Base-by-base conservation (phyloP, 1,284 basidiomycete species). In the Fomitopsis palustris region DNA sequence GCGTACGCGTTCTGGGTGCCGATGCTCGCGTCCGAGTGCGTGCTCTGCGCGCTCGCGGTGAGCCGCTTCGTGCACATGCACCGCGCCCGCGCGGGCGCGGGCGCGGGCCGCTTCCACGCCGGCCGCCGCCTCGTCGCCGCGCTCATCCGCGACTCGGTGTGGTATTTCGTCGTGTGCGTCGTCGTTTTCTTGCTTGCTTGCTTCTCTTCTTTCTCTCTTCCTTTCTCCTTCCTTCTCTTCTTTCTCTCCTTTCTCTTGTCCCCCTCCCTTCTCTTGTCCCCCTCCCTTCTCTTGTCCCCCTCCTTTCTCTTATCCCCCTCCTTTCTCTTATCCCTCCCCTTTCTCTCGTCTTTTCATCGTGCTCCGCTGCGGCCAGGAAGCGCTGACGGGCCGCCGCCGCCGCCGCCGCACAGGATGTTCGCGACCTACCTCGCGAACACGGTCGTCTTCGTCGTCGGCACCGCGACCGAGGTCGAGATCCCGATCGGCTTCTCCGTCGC, bases 1-100 rank as follows among this genome's bases (percentile, higher is more conserved):
- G 82, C 84, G 67, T 85, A 77, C 62, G 71, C 76, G 17, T 85
- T 83, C 67, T 86, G 84, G 84, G 77, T 85, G 45, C 84, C 84
- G 0, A 77, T 84, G 60, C 72, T 86, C 14, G 66, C 72, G 1
- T 84, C 81, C 35, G 84, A 85, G 64, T 77, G 71, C 57, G 66
- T 85, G 0, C 72, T 85, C 0, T 85, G 82, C 60, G 66, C 62
- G 2, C 70, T 86, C 53, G 83, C 82, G 1, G 65, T 84, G 19
- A 70, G 74, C 54, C 75, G 78, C 38, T 83, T 81, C 1, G 75
- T 81, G 58, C 74, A 77, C 57, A 77, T 77, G 2, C 79, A 78
- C 63, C 68, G 61, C 29, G 47, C 61, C 14, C 59, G 62, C 29
- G 29, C 49, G 8, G 49, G 49, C 29, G 29, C 49, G 8, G 49